These are phyloP conservation scores for Plantago major DNA, from an alignment of 257 asterid genomes.

Conservation along the genomic window DNA sequence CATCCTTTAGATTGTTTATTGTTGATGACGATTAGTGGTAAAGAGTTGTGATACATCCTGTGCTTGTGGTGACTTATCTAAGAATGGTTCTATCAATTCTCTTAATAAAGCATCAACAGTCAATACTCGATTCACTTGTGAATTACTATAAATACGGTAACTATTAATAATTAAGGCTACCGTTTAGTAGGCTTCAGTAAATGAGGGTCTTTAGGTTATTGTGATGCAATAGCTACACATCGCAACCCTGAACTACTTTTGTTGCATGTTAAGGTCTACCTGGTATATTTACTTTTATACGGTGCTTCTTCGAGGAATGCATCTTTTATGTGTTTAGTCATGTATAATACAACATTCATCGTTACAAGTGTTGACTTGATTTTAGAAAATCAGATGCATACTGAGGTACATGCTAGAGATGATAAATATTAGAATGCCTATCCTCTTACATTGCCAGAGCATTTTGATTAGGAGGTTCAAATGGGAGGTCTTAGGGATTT, in stretches of 20 bases:
- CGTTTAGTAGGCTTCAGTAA: background rate
- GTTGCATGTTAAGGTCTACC: no score
- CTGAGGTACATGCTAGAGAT: no score
- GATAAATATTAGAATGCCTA: no score
- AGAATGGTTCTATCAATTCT: background rate
- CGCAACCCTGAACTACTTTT: background rate
- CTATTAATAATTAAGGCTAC: conserved; percentile 6
- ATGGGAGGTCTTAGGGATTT: no score
- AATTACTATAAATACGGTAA: background rate
- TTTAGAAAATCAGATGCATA: no score
- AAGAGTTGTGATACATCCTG: conserved; percentile 9
- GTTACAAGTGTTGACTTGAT: no score
- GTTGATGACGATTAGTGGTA: conserved; percentile 15
- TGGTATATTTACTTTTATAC: no score
- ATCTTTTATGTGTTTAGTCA: no score
- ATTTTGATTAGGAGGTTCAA: no score
- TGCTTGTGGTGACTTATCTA: conserved; percentile 11
- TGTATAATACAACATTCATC: no score
- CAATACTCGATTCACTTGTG: background rate
- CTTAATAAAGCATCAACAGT: conserved; percentile 2
- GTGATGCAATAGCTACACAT: background rate
- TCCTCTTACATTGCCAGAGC: no score
- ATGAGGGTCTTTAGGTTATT: conserved; percentile 8
- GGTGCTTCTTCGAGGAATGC: no score
- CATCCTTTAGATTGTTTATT: background rate